phyloP scores from a whole-genome alignment of 331 rosid species.

The Rhamnella rubrinervis region DNA sequence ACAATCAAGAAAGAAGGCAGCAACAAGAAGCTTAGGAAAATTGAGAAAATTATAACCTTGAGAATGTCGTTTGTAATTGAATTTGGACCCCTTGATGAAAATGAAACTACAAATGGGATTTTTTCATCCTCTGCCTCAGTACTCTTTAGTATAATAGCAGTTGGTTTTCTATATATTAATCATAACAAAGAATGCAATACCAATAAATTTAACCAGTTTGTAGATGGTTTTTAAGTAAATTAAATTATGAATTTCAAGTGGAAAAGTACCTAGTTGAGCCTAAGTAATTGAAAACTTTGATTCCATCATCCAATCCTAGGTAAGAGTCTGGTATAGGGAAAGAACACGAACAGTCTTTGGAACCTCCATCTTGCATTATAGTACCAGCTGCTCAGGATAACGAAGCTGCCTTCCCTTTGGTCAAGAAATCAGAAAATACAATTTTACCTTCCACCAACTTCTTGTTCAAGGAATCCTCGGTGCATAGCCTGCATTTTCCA shows the following conservation, averaged over 20 bases:
- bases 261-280: conserved; percentile 39
- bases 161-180: conserved; percentile 31
- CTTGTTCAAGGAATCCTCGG: conserved; percentile 13
- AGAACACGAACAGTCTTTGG: conserved; percentile 6
- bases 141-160: conserved; percentile 45
- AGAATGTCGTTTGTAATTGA: conserved; percentile 35
- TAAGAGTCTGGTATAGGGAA: conserved; percentile 36
- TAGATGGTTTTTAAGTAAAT: background rate
- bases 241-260: background rate
- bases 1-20: background rate
- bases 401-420: conserved; percentile 1
- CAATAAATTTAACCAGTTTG: too few species aligned
- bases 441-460: conserved; percentile 42
- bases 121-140: conserved; percentile 18
- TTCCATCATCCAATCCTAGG: conserved; percentile 28
- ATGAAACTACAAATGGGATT: conserved; percentile 38
- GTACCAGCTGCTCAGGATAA: conserved; percentile 33
- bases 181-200: too few species aligned
- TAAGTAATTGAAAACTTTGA: conserved; percentile 27
- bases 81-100: conserved; percentile 59
- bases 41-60: conserved; percentile 24
- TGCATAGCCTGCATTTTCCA: conserved; percentile 33
- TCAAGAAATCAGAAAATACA: conserved; percentile 40
- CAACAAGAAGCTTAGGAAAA: too few species aligned
- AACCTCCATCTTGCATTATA: conserved; percentile 19